phyloP scores from a whole-genome alignment of 2,329 filamentous ascomycete species.

The Aspergillus neotritici region DNA sequence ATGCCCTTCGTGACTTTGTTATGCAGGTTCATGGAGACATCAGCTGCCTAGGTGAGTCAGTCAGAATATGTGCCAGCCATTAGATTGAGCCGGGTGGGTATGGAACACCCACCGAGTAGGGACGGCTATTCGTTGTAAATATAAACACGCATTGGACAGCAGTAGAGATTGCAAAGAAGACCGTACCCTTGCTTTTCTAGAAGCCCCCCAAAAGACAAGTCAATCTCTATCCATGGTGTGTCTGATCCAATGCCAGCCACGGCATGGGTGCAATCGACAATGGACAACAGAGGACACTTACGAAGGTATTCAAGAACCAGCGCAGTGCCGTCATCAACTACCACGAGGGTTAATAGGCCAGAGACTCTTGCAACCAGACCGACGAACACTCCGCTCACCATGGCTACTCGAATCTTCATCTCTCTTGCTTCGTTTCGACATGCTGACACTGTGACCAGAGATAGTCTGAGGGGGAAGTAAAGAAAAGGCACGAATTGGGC shows the following conservation, averaged over 20 bases:
- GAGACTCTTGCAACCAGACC: neutral
- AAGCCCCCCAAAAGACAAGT: neutral
- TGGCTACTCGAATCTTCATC: constrained; percentile 28
- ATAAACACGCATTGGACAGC: constrained; percentile 2
- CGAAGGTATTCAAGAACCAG: constrained; percentile 49
- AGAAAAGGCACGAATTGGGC: neutral
- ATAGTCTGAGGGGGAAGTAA: neutral
- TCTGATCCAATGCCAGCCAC: neutral
- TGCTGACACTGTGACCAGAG: constrained; percentile 7
- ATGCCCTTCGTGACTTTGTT: constrained; percentile 55
- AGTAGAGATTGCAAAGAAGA: neutral
- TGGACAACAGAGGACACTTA: constrained; percentile 28
- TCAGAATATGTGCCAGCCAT: neutral
- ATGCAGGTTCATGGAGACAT: constrained; percentile 57
- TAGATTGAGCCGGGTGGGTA: neutral
- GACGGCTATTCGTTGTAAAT: constrained; percentile 36
- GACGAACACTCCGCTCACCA: constrained; percentile 19
- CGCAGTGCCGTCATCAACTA: constrained; percentile 29
- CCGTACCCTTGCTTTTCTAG: constrained; percentile 46
- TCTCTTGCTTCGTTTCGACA: constrained; percentile 38
- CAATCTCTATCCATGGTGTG: neutral
- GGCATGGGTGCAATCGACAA: neutral
- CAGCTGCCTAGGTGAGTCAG: constrained; percentile 40
- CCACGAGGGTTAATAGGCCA: neutral
- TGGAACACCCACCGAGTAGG: constrained; percentile 45